These are phyloP conservation scores for Cordyceps javanica DNA, from an alignment of 2,329 filamentous ascomycete genomes.

Conservation along the genomic window DNA sequence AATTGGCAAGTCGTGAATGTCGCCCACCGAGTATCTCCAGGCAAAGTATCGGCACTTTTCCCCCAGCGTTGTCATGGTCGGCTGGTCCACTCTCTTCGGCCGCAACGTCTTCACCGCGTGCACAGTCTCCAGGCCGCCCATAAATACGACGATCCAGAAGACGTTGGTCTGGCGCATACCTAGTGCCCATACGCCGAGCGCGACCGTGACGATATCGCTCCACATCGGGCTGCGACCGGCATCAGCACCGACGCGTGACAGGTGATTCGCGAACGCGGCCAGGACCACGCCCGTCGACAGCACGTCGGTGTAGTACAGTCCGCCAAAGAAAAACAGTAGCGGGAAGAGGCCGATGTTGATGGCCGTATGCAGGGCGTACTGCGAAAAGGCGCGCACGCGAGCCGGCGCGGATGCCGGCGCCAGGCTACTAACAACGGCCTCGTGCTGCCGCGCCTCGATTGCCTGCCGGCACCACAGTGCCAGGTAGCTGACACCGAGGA, in stretches of 20 bases:
- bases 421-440: constrained; percentile 17
- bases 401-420: constrained; percentile 7
- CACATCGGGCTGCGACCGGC: constrained; percentile 23
- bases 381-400: constrained; percentile 24
- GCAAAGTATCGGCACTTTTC: constrained; percentile 33
- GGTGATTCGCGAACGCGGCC: constrained; percentile 55
- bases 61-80: constrained; percentile 25
- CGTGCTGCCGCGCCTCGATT: constrained; percentile 38
- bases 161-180: constrained; percentile 91
- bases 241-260: constrained; percentile 39
- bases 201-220: constrained; percentile 40
- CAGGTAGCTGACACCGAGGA: constrained; percentile 35
- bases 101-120: constrained; percentile 43
- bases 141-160: constrained; percentile 83
- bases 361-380: constrained; percentile 53
- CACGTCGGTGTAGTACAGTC: constrained; percentile 90
- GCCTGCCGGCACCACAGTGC: constrained; percentile 47
- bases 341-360: constrained; percentile 83
- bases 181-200: constrained; percentile 60
- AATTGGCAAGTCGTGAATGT: constrained; percentile 50
- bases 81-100: constrained; percentile 25
- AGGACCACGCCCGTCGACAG: constrained; percentile 73
- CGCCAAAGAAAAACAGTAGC: constrained; percentile 91
- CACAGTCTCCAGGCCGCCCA: constrained; percentile 55
- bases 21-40: constrained; percentile 41